Percentiles rank a stretch among this genome's conserved stretches.
Conservation (phyloP, 2,329 filamentous ascomycete genomes). For the Fonsecaea pedrosoi region DNA sequence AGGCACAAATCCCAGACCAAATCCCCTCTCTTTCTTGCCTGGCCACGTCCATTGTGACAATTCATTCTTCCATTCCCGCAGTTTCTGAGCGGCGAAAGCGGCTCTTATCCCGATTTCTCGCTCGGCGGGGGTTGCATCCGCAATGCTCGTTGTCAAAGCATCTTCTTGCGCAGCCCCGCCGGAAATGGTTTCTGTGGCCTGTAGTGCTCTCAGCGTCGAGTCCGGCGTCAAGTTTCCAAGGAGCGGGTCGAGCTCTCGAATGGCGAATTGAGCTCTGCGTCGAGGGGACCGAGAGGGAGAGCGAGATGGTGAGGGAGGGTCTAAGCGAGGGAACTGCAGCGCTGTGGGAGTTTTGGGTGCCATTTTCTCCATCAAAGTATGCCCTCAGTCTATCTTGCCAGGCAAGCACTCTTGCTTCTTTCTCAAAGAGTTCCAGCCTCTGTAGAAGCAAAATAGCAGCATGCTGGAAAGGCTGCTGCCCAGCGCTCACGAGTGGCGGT, state of each 20-base stretch:
- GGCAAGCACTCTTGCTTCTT: constrained; percentile 18
- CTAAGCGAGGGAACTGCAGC: constrained; percentile 35
- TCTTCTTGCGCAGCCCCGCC: constrained; percentile 50
- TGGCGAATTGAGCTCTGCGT: constrained; percentile 46
- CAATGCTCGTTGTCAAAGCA: constrained; percentile 58
- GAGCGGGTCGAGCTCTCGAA: constrained; percentile 54
- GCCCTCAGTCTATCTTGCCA: constrained; percentile 19
- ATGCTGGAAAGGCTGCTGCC: constrained; percentile 23
- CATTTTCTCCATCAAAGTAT: constrained; percentile 26
- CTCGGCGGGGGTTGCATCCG: constrained; percentile 62
- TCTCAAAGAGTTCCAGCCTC: constrained; percentile 24
- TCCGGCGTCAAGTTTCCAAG: constrained; percentile 62
- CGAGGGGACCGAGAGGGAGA: constrained; percentile 50
- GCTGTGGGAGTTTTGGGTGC: constrained; percentile 35
- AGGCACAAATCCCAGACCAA: constrained; percentile 52
- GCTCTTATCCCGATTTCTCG: constrained; percentile 65
- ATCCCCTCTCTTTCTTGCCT: constrained; percentile 46
- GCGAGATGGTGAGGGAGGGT: constrained; percentile 43
- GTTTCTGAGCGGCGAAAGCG: constrained; percentile 63
- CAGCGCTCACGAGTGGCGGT: background rate
- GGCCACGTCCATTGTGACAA: constrained; percentile 67
- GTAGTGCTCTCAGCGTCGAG: constrained; percentile 59
- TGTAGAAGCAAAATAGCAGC: constrained; percentile 18
- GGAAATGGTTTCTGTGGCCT: constrained; percentile 50
- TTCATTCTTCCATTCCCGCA: constrained; percentile 65